Evolutionary conservation across 495 filamentous ascomycete species (phyloP), one percentile per base, ranked within the genome.

Genomic region (Penicillium egyptiacum): DNA sequence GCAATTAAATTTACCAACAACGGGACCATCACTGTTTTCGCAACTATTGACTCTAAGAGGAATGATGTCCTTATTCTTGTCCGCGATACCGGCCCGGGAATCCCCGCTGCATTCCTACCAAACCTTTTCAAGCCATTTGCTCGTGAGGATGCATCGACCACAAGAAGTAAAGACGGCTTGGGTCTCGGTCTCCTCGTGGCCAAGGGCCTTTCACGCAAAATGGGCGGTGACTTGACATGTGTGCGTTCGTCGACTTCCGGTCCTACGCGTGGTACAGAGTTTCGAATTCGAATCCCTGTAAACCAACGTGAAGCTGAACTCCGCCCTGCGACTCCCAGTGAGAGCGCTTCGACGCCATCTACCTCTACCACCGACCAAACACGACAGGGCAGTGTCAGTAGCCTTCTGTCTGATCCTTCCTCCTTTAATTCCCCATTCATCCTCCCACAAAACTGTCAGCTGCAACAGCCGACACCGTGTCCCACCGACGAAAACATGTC

Each of bases 1-100:
- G 89, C 89, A 4, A 80, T 92, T 53, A 92, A 92, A 66, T 92
- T 91, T 62, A 91, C 89, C 0, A 85, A 88, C 56, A 77, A 75
- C 51, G 89, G 89, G 20, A 76, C 70, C n/a, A 87, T 92, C 49
- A 79, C 73, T 1, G 67, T 92, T 5, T 79, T 65, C 33, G 85
- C 83, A 8, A 78, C 73, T 19, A 68, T 85, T 33, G 79, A 77
- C 50, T 54, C 70, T 50, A 79, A 75, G 53, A 68, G 60, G 56
- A 78, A 82, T 56, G 81, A 84, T 69, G 74, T 89, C 50, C 67
- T 82, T 39, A 82, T 90, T 64, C 81, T 69, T 41, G 79, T 92
- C 37, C 70, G 74, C 12, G 89, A 92, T 70, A 89, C 86, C 16
- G 89, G 89, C 2, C 80, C 85, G 48, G 89, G 89, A 5, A 92